Conservation (phyloP, 768 basidiomycete genomes). For the Pulveroboletus sp. region DNA sequence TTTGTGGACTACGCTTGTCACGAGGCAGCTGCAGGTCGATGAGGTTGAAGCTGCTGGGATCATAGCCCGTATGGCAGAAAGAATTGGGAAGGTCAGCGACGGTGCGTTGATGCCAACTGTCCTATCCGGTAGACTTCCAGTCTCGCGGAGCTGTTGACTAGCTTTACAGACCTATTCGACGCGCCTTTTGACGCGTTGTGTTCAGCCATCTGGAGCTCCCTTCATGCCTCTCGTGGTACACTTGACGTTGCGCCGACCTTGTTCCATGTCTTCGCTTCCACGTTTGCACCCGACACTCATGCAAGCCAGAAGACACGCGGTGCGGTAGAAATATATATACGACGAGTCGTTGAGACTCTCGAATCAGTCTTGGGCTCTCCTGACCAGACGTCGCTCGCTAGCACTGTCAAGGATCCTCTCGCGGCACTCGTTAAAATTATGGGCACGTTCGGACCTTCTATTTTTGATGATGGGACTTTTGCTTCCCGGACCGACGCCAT, state of each 20-base stretch:
- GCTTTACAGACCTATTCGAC: slow-evolving; percentile 41
- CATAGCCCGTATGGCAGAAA: slow-evolving; percentile 45
- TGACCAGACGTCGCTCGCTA: neutral
- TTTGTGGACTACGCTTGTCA: slow-evolving; percentile 47
- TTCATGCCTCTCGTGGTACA: neutral
- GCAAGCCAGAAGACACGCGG: slow-evolving; percentile 10
- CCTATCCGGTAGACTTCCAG: slow-evolving; percentile 17
- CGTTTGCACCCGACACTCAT: slow-evolving; percentile 26
- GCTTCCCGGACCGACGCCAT: slow-evolving; percentile 44
- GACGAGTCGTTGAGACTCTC: slow-evolving; percentile 24
- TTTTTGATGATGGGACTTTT: slow-evolving; percentile 45
- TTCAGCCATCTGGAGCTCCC: slow-evolving; percentile 8
- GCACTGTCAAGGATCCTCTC: slow-evolving; percentile 21
- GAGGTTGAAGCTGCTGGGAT: slow-evolving; percentile 39
- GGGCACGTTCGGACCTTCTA: slow-evolving; percentile 45
- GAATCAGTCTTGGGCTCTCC: slow-evolving; percentile 11
- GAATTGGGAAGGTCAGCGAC: slow-evolving; percentile 38
- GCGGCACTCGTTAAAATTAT: slow-evolving; percentile 39
- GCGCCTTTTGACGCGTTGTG: slow-evolving; percentile 46
- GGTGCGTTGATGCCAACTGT: slow-evolving; percentile 33
- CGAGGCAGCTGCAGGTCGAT: slow-evolving; percentile 45
- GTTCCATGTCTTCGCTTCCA: slow-evolving; percentile 42
- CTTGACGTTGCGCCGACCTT: slow-evolving; percentile 39
- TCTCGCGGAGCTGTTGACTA: slow-evolving; percentile 18
- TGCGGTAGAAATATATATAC: slow-evolving; percentile 16